These are phyloP conservation scores for Annulohypoxylon bovei DNA, from an alignment of 495 filamentous ascomycete species.

Conservation along the genomic window DNA sequence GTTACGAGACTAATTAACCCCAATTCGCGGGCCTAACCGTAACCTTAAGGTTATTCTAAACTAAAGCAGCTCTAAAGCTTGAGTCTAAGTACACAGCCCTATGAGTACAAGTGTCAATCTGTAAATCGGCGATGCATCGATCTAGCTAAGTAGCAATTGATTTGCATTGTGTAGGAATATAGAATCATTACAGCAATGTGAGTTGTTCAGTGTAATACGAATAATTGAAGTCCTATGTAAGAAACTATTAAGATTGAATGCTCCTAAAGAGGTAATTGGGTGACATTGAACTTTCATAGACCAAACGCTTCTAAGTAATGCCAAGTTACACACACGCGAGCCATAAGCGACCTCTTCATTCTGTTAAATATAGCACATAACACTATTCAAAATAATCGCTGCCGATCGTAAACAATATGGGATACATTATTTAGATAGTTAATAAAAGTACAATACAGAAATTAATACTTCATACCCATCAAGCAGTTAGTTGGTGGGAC, in stretches of 20 bases:
- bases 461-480: neutral
- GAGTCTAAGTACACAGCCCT: slow-evolving; percentile 1
- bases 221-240: neutral
- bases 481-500: neutral
- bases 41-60: neutral
- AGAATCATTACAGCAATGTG: neutral
- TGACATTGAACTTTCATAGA: neutral
- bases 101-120: neutral
- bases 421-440: neutral
- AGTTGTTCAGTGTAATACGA: neutral
- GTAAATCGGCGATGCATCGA: neutral
- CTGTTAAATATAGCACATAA: neutral
- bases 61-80: neutral
- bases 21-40: neutral
- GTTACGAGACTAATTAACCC: slow-evolving; percentile 40
- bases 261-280: slow-evolving; percentile 10
- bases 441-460: neutral
- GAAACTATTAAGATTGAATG: slow-evolving; percentile 1
- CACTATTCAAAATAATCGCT: neutral
- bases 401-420: slow-evolving; percentile 2
- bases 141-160: neutral
- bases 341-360: neutral
- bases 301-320: neutral
- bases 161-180: neutral
- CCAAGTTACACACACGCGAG: neutral